A percentile compares a stretch with the other conserved stretches of the same genome.
phyloP scores from a whole-genome alignment of 768 basidiomycete genomes.

The Clitopilus hobsonii region DNA sequence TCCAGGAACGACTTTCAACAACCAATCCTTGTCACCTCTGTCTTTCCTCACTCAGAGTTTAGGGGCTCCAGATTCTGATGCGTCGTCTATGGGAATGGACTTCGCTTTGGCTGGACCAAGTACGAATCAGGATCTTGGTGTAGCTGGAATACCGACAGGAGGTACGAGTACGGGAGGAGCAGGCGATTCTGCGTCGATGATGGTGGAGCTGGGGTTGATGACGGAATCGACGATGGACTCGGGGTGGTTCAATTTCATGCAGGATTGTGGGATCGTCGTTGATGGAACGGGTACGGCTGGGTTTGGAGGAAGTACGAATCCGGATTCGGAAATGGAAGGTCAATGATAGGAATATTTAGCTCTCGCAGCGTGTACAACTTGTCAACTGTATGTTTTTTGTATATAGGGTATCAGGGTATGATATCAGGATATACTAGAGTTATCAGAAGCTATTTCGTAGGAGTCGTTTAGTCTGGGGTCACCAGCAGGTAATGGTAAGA shows the following conservation, averaged over 20 bases:
- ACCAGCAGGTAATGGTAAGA: too few relatives aligned
- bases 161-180: background rate
- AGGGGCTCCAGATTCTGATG: background rate
- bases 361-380: background rate
- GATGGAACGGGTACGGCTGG: background rate
- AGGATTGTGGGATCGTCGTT: constrained; percentile 47
- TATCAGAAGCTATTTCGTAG: too few relatives aligned
- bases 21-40: background rate
- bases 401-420: background rate
- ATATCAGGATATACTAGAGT: background rate
- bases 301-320: background rate
- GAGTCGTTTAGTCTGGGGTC: too few relatives aligned
- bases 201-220: constrained; percentile 39
- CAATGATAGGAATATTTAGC: too few relatives aligned
- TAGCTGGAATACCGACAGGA: background rate
- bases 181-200: constrained; percentile 22
- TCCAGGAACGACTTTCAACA: too few relatives aligned
- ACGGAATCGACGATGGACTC: constrained; percentile 42
- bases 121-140: background rate
- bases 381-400: background rate
- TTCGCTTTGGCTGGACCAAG: background rate
- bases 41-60: background rate
- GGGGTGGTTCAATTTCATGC: constrained; percentile 45
- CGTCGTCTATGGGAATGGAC: background rate
- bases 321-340: too few relatives aligned